Evolutionary conservation across 768 basidiomycete genomes (phyloP), one percentile per base, ranked within the genome.

Genomic region (Rhodotorula taiwanensis): DNA sequence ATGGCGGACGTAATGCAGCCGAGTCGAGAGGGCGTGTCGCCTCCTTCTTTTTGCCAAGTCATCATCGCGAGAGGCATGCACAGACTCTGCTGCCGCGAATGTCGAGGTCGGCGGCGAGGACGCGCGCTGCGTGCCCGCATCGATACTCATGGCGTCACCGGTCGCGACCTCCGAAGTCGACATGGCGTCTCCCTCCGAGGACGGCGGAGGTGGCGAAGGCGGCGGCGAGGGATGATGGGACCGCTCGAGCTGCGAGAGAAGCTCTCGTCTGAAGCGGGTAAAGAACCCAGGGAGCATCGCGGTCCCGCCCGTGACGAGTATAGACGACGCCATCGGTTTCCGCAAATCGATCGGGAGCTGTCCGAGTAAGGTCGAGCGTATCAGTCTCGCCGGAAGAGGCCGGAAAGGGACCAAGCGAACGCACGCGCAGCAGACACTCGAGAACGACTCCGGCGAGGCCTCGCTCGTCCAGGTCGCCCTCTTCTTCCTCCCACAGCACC

Each of bases 281-380:
- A 94, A 88, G 76, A 97, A 94, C 0, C 91, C 91, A 1, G 93
- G 90, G 14, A 98, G 77, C 85, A 89, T 89, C 6, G 88, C 80
- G 2, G 89, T 92, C 0, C 95, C 95, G 10, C 95, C 95, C 2
- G 82, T 81, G 39, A 95, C 81, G 48, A 98, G 81, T 52, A 99
- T 86, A 9, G 88, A 87, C 0, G 87, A 86, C 3, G 85, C 84
- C 70, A 98, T 79, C 0, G 85, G 85, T 74, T 84, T 85, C 20
- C 93, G 84, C 23, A 98, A 83, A 75, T 99, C 94, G 28, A 93
- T 81, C 0, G 95, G 90, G 0, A 88, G 83, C 90, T 95, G 71
- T 33, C 21, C 16, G 43, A 44, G 43, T 44, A 7, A 44, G 43
- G 13, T 11, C 15, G 30, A 5, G 25, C 36, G 36, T 23, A 31